Conservation (phyloP, 169 alveolate genomes). For the Pseudocohnilembus persalinus region DNA sequence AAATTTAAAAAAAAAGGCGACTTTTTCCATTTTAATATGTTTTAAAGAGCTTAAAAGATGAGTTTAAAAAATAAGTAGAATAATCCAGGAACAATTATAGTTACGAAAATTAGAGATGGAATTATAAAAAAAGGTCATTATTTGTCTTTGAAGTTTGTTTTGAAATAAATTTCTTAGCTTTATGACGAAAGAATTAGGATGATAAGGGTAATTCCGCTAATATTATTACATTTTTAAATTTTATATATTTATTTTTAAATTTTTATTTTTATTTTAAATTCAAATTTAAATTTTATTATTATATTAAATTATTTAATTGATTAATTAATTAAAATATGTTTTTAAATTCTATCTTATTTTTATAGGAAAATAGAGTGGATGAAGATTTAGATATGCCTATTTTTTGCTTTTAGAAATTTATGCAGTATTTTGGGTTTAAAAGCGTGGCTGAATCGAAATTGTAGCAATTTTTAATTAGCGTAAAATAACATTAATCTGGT, state of each 20-base stretch:
- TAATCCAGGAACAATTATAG: conserved; percentile 7
- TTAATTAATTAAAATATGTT: not conserved
- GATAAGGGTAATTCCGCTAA: conserved; percentile 10
- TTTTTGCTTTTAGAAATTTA: conserved; percentile 36
- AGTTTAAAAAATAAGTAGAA: not conserved
- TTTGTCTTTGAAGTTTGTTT: not conserved
- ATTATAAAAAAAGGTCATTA: not conserved
- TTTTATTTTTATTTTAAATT: no score
- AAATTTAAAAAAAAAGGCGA: conserved; percentile 16
- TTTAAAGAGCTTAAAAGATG: not conserved
- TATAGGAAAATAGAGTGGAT: conserved; percentile 3
- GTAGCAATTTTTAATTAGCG: conserved; percentile 29
- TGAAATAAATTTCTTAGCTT: not conserved
- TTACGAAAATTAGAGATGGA: not conserved
- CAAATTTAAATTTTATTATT: no score
- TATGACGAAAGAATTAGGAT: conserved; percentile 17
- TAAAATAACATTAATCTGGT: conserved; percentile 22
- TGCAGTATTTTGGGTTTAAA: conserved; percentile 43
- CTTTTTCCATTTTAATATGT: not conserved
- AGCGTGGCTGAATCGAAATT: conserved; percentile 45
- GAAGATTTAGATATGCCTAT: conserved; percentile 45
- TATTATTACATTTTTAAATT: no score
- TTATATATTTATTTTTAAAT: not conserved
- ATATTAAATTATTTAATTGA: no score
- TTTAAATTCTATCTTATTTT: not conserved